Percentiles rank a stretch among this genome's conserved stretches.
These are phyloP conservation scores for Lactarius sanguifluus DNA, from an alignment of 768 basidiomycete species.

Conservation along the genomic window DNA sequence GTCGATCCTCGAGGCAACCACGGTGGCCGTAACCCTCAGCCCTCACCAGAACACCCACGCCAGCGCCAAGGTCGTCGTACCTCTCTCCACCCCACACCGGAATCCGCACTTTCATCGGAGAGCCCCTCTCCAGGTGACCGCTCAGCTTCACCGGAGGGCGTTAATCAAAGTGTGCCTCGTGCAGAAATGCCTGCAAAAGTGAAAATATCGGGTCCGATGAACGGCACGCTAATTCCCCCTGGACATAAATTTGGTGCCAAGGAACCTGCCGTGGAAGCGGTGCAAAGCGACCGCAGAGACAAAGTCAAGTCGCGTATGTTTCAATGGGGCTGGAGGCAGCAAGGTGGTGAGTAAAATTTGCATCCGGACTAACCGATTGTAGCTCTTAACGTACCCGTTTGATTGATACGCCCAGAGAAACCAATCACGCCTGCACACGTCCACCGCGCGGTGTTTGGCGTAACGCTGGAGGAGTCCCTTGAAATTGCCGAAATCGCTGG, in stretches of 20 bases:
- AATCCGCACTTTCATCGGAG: conserved; percentile 51
- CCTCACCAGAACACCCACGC: conserved; percentile 57
- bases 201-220: conserved; percentile 88
- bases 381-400: conserved; percentile 16
- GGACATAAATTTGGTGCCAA: conserved; percentile 91
- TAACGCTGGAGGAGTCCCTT: conserved; percentile 83
- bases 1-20: conserved; percentile 41
- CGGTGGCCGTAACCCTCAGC: conserved; percentile 41
- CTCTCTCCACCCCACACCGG: conserved; percentile 62
- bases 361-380: not conserved
- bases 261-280: conserved; percentile 45
- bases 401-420: conserved; percentile 36
- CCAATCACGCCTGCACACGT: conserved; percentile 39
- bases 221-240: conserved; percentile 79
- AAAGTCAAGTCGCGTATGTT: conserved; percentile 93
- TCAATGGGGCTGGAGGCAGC: conserved; percentile 81
- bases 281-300: conserved; percentile 54
- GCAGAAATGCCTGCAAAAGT: conserved; percentile 59
- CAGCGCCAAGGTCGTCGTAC: conserved; percentile 55
- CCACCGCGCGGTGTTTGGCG: conserved; percentile 83
- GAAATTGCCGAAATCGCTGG: conserved; percentile 87
- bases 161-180: conserved; percentile 49
- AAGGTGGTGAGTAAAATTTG: conserved; percentile 30
- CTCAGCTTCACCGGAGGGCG: conserved; percentile 43
- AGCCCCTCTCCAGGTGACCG: conserved; percentile 37